Percentiles rank a stretch among this genome's conserved stretches.
phyloP scores from a whole-genome alignment of 352 stramenopile species.

The Globisporangium viniferum region DNA sequence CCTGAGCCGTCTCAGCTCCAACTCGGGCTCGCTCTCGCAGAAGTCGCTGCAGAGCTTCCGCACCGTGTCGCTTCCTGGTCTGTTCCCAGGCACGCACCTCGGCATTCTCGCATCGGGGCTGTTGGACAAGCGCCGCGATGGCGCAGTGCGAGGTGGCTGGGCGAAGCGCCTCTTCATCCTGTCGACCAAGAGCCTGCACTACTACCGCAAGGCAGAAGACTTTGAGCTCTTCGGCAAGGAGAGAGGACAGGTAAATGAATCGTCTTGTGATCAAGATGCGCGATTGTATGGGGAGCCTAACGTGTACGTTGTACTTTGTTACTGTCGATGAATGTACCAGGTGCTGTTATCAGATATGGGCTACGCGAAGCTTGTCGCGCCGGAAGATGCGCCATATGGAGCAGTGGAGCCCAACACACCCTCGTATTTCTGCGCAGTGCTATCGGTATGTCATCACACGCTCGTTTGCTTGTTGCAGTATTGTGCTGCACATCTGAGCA shows the following conservation, averaged over 20 bases:
- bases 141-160: slow-evolving; percentile 78
- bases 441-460: slow-evolving; percentile 45
- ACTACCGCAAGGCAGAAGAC: slow-evolving; percentile 83
- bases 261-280: neutral
- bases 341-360: slow-evolving; percentile 64
- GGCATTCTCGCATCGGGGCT: slow-evolving; percentile 72
- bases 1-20: slow-evolving; percentile 61
- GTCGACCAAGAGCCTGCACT: slow-evolving; percentile 76
- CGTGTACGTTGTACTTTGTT: neutral
- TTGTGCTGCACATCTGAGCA: neutral
- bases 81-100: slow-evolving; percentile 70
- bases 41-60: slow-evolving; percentile 63
- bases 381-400: slow-evolving; percentile 73
- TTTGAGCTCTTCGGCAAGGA: slow-evolving; percentile 83
- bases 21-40: slow-evolving; percentile 44
- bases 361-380: slow-evolving; percentile 70
- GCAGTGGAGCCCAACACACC: slow-evolving; percentile 55
- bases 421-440: slow-evolving; percentile 65
- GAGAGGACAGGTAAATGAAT: slow-evolving; percentile 50
- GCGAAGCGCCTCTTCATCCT: slow-evolving; percentile 80
- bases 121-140: slow-evolving; percentile 81
- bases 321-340: slow-evolving; percentile 5
- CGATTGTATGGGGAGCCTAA: neutral
- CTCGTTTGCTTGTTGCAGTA: neutral
- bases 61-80: slow-evolving; percentile 65